Evolutionary conservation across 2,329 filamentous ascomycete genomes (phyloP).

Genomic region (Blumeria hordei): DNA sequence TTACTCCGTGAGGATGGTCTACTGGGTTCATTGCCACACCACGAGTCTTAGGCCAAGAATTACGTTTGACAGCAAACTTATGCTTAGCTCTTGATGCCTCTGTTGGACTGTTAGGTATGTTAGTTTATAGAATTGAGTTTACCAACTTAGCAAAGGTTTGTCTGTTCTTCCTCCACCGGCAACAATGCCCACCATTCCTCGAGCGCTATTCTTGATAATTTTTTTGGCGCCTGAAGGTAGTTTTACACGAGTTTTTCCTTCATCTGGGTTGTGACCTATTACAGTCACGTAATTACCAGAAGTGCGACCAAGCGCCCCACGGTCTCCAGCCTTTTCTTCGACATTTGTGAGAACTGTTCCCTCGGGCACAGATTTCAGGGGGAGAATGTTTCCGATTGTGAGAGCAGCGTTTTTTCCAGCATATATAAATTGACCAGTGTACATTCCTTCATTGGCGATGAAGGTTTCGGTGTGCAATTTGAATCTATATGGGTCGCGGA

Average conservation of each 20-base stretch:
- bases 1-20: slow-evolving; percentile 83
- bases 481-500: slow-evolving; percentile 97
- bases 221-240: slow-evolving; percentile 98
- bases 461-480: slow-evolving; percentile 97
- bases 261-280: slow-evolving; percentile 91
- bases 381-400: slow-evolving; percentile 93
- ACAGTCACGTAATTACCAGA: slow-evolving; percentile 99
- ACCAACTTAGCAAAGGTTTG: slow-evolving; percentile 87
- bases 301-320: slow-evolving; percentile 84
- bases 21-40: slow-evolving; percentile 99
- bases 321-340: slow-evolving; percentile 96
- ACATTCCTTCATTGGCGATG: slow-evolving; percentile 99
- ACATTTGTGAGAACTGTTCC: slow-evolving; percentile 99
- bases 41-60: slow-evolving; percentile 99
- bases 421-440: slow-evolving; percentile 99
- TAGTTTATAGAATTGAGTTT: slow-evolving; percentile 6
- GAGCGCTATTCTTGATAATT: slow-evolving; percentile 72
- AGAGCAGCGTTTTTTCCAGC: slow-evolving; percentile 96
- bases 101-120: slow-evolving; percentile 25
- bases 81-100: slow-evolving; percentile 99
- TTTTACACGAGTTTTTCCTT: slow-evolving; percentile 99
- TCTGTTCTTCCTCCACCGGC: slow-evolving; percentile 98
- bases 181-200: slow-evolving; percentile 99
- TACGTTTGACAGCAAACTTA: slow-evolving; percentile 99
- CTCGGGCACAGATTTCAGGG: slow-evolving; percentile 82